Evolutionary conservation across 2,329 filamentous ascomycete genomes (phyloP).

Genomic region (Cladosporium sp.): DNA sequence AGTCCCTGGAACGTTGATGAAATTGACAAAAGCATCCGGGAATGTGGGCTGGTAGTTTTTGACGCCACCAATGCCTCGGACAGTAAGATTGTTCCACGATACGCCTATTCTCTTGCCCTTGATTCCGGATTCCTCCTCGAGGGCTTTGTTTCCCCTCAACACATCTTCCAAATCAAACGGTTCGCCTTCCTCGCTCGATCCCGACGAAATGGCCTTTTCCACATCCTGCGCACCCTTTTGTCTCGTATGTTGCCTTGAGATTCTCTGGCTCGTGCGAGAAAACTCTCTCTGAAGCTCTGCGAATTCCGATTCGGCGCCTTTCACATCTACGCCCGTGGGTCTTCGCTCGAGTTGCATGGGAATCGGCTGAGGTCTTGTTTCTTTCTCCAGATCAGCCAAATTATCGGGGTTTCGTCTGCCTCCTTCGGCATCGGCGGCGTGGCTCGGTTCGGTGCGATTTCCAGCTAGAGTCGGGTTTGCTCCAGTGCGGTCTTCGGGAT

Average conservation of each 20-base stretch:
- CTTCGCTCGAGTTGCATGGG: constrained; percentile 10
- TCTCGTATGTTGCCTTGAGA: constrained; percentile 43
- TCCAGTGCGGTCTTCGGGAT: constrained; percentile 22
- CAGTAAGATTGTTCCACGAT: constrained; percentile 60
- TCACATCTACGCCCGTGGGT: constrained; percentile 54
- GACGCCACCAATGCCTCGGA: constrained; percentile 57
- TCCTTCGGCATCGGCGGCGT: not conserved
- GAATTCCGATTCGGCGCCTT: constrained; percentile 66
- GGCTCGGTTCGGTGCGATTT: constrained; percentile 9
- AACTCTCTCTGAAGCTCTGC: constrained; percentile 54
- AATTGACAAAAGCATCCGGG: constrained; percentile 57
- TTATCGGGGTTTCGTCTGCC: not conserved
- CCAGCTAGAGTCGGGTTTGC: constrained; percentile 15
- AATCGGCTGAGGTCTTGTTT: not conserved
- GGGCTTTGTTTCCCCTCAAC: constrained; percentile 64
- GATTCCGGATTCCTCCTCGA: constrained; percentile 73
- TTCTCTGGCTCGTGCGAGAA: constrained; percentile 36
- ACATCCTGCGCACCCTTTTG: constrained; percentile 46
- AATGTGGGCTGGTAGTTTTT: constrained; percentile 58
- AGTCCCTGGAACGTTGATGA: constrained; percentile 61
- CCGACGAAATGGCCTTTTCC: constrained; percentile 51
- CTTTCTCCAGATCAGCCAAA: constrained; percentile 8
- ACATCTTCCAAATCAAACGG: constrained; percentile 72
- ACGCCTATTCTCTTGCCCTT: constrained; percentile 65
- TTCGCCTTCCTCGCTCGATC: constrained; percentile 43